Evolutionary conservation across 768 basidiomycete genomes (phyloP), one percentile per base, ranked within the genome.

Genomic region (Lactarius tabidus): DNA sequence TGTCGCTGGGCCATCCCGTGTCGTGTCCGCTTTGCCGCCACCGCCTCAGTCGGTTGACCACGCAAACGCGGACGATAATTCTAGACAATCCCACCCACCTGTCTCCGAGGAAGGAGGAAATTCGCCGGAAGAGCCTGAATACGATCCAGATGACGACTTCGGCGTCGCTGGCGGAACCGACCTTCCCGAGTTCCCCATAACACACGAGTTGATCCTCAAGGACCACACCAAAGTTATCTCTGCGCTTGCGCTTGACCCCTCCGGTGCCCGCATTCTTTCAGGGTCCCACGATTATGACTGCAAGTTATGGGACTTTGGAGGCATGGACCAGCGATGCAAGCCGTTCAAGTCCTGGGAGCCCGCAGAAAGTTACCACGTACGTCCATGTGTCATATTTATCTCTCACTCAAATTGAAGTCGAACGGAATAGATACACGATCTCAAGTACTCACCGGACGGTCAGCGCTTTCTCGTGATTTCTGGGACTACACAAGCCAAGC

Each of bases 291-390:
- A 99, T 75, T 98, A 98, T 73, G 97, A 99, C 76, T 88, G 90
- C 76, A 98, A 98, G 78, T 76, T 99, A 60, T 99, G 96, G 95
- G 97, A 99, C 77, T 98, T 98, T 76, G 96, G 96, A 70, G 97
- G 97, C 18, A 99, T 99, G 97, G 90, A 92, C 72, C 79, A 82
- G 67, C 79, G 86, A 68, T 87, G 89, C 76, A 93, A 93, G 76
- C 95, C 97, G 18, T 98, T 99, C 84, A 91, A 95, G 78, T 91
- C 85, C 70, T 98, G 91, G 87, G 97, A 99, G 74, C 91, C 95
- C 67, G 88, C 91, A 65, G 94, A 92, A 68, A 92, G 88, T 71
- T 97, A 97, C 76, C 88, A 95, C 77, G 94, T 95, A 69, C 41
- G 79, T 74, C 62, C 63, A 76, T 74, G 65, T 28, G n/a, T 17